Base-by-base conservation (phyloP, 352 stramenopile species). In the Globisporangium orthogonon region DNA sequence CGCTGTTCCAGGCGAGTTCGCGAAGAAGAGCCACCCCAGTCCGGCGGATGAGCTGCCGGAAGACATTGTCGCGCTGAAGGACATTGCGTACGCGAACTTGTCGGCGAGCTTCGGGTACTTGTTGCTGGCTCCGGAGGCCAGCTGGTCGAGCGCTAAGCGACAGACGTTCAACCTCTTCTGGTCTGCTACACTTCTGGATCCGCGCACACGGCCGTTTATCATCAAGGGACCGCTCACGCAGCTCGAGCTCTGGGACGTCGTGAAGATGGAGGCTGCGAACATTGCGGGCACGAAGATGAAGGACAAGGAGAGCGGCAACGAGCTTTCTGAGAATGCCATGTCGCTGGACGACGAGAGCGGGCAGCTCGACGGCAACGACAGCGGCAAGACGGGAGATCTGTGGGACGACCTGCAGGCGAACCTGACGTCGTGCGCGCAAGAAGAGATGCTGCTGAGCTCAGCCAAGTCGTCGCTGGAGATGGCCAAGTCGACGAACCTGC, bases 351-450 rank as follows among this genome's bases (percentile, higher is more conserved):
- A 87, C 5, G 74, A 63, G 15, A 55, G 52, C 10, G 35, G 39
- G 9, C 54, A 83, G 9, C 47, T 74, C 10, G 59, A 73, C 14
- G 60, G 60, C 17, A 64, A 52, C 23, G 50, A 44, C 23, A 44
- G 30, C 7, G 43, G 15, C 17, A 72, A 76, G 47, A 71, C 49
- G n/a, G 63, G 70, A 7, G 74, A 87, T 52, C 64, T 91, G 14
- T 91, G 81, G 81, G 81, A 91, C 48, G 81, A 91, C 50, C 65
- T 91, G 7, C 81, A 91, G 60, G 81, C 81, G 9, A 91, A 87
- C 31, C 43, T 91, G 35, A 65, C 76, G 28, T 86, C 73, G 13
- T 89, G 78, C 56, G 81, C 77, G 3, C 75, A 91, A 58, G 81
- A 89, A 62, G 77, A 89, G 55, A 75, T 91, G 75, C 56, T 87